A percentile compares a stretch with the other conserved stretches of the same genome.
These are phyloP conservation scores for Hyphopichia burtonii DNA, from an alignment of 1,139 yeast genomes.

Conservation along the genomic window DNA sequence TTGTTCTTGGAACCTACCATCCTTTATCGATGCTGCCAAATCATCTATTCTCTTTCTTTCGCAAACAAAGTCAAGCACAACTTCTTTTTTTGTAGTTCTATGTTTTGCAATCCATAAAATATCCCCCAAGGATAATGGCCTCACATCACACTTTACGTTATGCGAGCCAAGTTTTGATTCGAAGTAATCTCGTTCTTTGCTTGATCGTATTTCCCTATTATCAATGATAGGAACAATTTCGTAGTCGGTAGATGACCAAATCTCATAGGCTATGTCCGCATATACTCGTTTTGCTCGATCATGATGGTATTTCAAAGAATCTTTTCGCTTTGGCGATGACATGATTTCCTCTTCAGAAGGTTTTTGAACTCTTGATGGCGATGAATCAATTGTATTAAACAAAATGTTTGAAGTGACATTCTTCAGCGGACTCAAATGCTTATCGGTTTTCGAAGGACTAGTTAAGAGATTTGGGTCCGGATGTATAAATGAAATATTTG, in stretches of 20 bases:
- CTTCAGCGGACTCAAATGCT: too few relatives aligned
- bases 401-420: too few relatives aligned
- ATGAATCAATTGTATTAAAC: too few relatives aligned
- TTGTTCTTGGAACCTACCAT: conserved; percentile 87
- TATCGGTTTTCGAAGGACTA: too few relatives aligned
- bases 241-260: conserved; percentile 45
- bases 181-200: conserved; percentile 64
- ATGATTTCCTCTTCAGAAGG: too few relatives aligned
- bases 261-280: conserved; percentile 29
- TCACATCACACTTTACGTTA: conserved; percentile 53
- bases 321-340: not conserved
- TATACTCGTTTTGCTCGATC: conserved; percentile 21
- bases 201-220: conserved; percentile 73
- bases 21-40: conserved; percentile 75
- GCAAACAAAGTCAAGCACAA: conserved; percentile 73
- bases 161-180: conserved; percentile 48
- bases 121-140: conserved; percentile 80
- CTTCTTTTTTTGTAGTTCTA: conserved; percentile 54
- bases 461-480: too few relatives aligned
- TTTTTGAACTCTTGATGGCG: too few relatives aligned
- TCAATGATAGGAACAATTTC: conserved; percentile 69
- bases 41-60: conserved; percentile 92
- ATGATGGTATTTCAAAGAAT: conserved; percentile 12
- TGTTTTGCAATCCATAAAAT: conserved; percentile 84
- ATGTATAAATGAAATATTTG: not conserved